Base-by-base conservation (phyloP, 805 yeast genomes). In the Lipomyces lipofer region DNA sequence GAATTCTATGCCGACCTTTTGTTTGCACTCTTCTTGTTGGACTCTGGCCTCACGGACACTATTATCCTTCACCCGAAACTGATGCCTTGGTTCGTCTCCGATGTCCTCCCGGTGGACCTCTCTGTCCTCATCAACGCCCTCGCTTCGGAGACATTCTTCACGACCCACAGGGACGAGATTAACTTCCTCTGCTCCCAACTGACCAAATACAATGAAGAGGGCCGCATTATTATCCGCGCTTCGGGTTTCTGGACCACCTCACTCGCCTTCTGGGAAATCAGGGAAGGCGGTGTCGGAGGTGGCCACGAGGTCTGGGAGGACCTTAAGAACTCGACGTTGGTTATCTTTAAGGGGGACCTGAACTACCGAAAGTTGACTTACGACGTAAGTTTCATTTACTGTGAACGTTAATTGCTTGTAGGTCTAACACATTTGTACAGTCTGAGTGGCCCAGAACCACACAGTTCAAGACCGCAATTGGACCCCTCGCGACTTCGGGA, bases 81-180 rank as follows among this genome's bases (percentile, higher is more conserved):
- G 48, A 80, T 90, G 56, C 97, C 98, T 30, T 94, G 98, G 95
- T 92, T 94, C 85, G 98, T 94, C 17, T 88, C 96, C 63, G 99
- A 94, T 70, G 95, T 94, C 7, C 83, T 90, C 82, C 80, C 88
- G 27, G 83, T 83, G 65, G 99, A 94, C 71, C 82, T 88, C 56
- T 56, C 46, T 19, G 48, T 58, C 25, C 17, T 75, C 36, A 48
- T 64, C 38, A 42, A 51, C 47, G 46, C 56, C 2, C 56, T 58
- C 24, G 30, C 49, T 24, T 51, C 49, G 40, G 30, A 74, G 4
- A 45, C 66, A 4, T 75, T 82, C 58, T 88, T 85, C 73, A 73
- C 77, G 4, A 51, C 53, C 15, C 75, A 76, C 13, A 69, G 77
- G 44, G 71, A 63, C 3, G 82, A 81, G 27, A 49, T 84, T 29